Evolutionary conservation across 2,329 filamentous ascomycete species (phyloP), one percentile per base, ranked within the genome.

Genomic region (Hortaea werneckii): DNA sequence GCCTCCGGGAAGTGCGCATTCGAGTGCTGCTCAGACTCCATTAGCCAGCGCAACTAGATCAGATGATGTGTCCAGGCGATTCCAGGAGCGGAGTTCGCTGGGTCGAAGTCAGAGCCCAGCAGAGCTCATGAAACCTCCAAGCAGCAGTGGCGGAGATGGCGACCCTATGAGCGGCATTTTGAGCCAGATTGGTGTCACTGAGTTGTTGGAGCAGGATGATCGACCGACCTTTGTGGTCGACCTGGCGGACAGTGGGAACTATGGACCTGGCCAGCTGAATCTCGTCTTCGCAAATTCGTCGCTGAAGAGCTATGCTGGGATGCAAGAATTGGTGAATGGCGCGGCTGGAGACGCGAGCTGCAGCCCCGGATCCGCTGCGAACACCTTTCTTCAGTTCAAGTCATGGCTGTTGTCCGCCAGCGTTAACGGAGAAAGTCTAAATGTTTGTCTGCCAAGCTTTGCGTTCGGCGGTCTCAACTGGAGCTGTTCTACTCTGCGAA

Each of bases 201-300:
- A 90, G 61, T 67, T 90, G 35, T 65, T 92, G 37, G 85, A 90
- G 58, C 77, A 84, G 53, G 86, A 92, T 60, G 78, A 83, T 42
- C 72, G 86, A 40, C 86, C 85, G 2, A 85, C 83, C 0, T 87
- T 90, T 56, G 75, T 90, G 37, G 71, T 90, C 30, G 85, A 90
- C 56, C 65, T 85, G 42, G 69, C 71, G 6, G 78, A 82, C 55
- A 63, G 71, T 1, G 62, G 67, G n/a, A 82, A 80, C 54, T 72
- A 70, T 40, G 67, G 66, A 20, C 67, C 73, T 1, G 73, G 74
- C 0, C 70, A 71, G 1, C 63, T 89, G 34, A 72, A 76, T 29
- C 72, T 86, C 6, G 54, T 86, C 0, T 89, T 84, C 60, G 75
- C 77, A 29, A 92, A 90, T 59, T 70, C 74, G 7, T 76, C 83